Evolutionary conservation across 73 alveolate genomes (phyloP).

Genomic region (Paramecium primaurelia): DNA sequence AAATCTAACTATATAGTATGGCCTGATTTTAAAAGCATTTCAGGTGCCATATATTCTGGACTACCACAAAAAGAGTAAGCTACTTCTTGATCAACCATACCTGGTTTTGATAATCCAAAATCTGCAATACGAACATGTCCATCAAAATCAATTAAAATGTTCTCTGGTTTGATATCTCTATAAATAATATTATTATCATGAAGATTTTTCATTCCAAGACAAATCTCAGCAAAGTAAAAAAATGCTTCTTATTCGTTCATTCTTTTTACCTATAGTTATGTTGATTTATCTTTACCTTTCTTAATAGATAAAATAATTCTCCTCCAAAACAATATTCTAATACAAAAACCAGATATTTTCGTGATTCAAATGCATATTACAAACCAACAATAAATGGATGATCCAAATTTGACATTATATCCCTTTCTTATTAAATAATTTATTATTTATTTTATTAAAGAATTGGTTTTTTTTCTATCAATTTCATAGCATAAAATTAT

Average conservation of each 20-base stretch:
- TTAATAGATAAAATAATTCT: conserved; percentile 14
- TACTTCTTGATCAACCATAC: conserved; percentile 56
- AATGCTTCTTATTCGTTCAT: conserved; percentile 71
- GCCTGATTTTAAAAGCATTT: conserved; percentile 67
- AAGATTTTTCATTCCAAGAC: conserved; percentile 73
- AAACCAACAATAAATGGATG: conserved; percentile 89
- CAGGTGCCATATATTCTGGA: conserved; percentile 78
- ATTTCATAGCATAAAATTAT: conserved; percentile 42
- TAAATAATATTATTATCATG: conserved; percentile 66
- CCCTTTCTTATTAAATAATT: conserved; percentile 76
- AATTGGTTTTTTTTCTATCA: conserved; percentile 36
- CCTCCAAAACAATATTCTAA: conserved; percentile 93
- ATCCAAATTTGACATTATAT: conserved; percentile 73
- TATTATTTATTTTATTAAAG: conserved; percentile 12
- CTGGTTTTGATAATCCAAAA: conserved; percentile 69
- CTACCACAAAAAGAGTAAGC: conserved; percentile 74
- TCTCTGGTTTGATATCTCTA: conserved; percentile 84
- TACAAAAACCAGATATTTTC: conserved; percentile 80
- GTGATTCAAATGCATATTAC: conserved; percentile 85
- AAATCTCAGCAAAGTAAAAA: conserved; percentile 69
- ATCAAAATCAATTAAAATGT: conserved; percentile 74
- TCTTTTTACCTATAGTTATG: conserved; percentile 62
- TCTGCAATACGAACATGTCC: conserved; percentile 73
- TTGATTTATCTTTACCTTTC: conserved; percentile 61
- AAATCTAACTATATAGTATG: conserved; percentile 69